These are phyloP conservation scores for Pyrenophora tritici-repentis DNA, from an alignment of 2,329 filamentous ascomycete genomes.

Conservation along the genomic window DNA sequence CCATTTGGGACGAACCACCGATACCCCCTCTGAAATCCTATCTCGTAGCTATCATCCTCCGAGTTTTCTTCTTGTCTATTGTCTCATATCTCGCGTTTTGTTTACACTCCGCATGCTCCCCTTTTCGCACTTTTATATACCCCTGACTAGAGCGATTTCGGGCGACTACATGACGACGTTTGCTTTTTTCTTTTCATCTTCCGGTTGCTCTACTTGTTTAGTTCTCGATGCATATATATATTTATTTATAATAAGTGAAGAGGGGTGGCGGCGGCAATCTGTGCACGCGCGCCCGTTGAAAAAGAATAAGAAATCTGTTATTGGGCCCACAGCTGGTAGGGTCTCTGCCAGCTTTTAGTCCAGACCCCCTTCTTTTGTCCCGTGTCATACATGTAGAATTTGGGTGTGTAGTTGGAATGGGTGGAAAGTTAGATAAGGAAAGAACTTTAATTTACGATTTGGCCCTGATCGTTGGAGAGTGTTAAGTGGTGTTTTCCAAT, in stretches of 20 bases:
- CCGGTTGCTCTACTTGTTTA: not conserved
- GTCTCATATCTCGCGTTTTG: not conserved
- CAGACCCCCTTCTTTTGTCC: not conserved
- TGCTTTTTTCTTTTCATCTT: not conserved
- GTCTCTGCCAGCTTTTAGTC: not conserved
- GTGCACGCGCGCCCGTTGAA: too few relatives aligned
- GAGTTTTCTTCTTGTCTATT: not conserved
- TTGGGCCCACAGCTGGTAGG: too few relatives aligned
- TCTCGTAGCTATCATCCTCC: not conserved
- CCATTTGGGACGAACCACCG: not conserved
- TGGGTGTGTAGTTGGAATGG: not conserved
- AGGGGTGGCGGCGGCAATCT: too few relatives aligned
- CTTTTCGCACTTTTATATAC: slow-evolving; percentile 1
- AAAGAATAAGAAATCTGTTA: too few relatives aligned
- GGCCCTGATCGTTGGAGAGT: too few relatives aligned
- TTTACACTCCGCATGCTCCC: not conserved
- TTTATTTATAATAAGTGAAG: too few relatives aligned
- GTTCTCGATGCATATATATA: too few relatives aligned
- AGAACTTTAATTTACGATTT: not conserved
- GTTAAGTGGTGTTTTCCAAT: too few relatives aligned
- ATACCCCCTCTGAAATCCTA: slow-evolving; percentile 1
- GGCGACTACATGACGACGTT: not conserved
- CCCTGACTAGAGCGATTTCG: not conserved
- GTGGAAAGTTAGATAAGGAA: slow-evolving; percentile 4
- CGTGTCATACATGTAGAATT: not conserved